Percentiles rank a stretch among this genome's conserved stretches.
Conservation (phyloP, 805 yeast genomes). For the Yamadazyma phyllophila region DNA sequence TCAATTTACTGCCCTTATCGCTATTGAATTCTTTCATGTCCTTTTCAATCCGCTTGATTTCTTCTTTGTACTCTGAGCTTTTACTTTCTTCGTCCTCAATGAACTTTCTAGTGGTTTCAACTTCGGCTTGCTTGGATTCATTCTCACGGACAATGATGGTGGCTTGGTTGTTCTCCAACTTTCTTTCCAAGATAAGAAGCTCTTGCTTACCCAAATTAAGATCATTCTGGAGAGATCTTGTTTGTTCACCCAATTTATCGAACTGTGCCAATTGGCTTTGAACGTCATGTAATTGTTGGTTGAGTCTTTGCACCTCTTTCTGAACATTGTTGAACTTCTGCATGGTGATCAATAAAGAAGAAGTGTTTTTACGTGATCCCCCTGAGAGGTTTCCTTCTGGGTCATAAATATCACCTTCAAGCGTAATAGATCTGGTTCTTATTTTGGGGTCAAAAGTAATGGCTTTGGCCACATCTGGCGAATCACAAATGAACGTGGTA, state of each 20-base stretch:
- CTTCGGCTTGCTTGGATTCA: constrained; percentile 45
- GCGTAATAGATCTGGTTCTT: constrained; percentile 77
- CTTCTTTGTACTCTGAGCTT: constrained; percentile 32
- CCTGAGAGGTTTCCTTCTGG: constrained; percentile 96
- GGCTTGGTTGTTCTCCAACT: constrained; percentile 54
- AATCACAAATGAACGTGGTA: constrained; percentile 78
- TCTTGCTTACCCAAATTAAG: constrained; percentile 59
- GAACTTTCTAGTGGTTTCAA: constrained; percentile 37
- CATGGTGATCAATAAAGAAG: constrained; percentile 60
- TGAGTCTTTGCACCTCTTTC: constrained; percentile 37
- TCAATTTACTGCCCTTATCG: constrained; percentile 79
- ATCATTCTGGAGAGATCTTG: constrained; percentile 57
- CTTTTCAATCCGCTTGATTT: constrained; percentile 54
- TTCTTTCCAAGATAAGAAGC: constrained; percentile 52
- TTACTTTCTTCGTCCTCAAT: constrained; percentile 35
- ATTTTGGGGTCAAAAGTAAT: constrained; percentile 86
- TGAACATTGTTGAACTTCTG: constrained; percentile 58
- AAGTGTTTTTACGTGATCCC: constrained; percentile 69
- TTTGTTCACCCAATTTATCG: constrained; percentile 44
- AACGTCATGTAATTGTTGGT: constrained; percentile 41
- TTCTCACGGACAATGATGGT: constrained; percentile 52
- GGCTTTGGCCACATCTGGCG: constrained; percentile 81
- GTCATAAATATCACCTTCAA: constrained; percentile 92
- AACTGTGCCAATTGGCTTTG: constrained; percentile 41
- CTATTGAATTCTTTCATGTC: constrained; percentile 80